Evolutionary conservation across 768 basidiomycete species (phyloP).

Genomic region (Tricholoma hemisulphureum): DNA sequence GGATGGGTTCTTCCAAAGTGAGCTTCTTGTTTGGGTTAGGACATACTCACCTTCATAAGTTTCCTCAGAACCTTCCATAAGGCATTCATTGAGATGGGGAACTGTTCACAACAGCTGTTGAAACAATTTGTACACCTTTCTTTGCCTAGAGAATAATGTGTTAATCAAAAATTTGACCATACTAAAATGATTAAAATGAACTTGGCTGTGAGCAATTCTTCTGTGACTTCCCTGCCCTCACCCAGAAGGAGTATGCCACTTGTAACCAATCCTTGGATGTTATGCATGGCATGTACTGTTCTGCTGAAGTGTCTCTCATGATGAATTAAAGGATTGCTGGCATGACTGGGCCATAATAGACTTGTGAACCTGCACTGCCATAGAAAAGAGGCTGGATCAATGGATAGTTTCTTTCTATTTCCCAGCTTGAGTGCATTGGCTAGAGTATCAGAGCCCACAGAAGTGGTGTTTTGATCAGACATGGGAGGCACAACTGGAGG

Average conservation of each 20-base stretch:
- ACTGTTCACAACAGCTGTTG: not conserved
- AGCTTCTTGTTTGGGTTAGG: too few species aligned
- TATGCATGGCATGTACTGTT: constrained; percentile 11
- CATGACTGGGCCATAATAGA: not conserved
- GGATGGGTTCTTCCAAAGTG: too few species aligned
- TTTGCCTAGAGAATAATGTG: not conserved
- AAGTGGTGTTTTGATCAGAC: not conserved
- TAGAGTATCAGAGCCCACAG: not conserved
- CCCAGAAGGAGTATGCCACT: too few species aligned
- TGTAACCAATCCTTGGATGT: too few species aligned
- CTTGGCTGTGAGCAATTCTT: not conserved
- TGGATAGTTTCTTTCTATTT: not conserved
- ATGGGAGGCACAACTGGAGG: not conserved
- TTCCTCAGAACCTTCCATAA: not conserved
- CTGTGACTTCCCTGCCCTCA: too few species aligned
- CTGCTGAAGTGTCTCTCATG: constrained; percentile 19
- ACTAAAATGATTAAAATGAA: not conserved
- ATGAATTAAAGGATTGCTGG: constrained; percentile 12
- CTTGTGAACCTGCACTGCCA: not conserved
- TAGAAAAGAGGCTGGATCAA: not conserved
- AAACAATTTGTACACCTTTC: not conserved
- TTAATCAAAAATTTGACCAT: not conserved
- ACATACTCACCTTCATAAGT: too few species aligned
- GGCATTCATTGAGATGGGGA: not conserved
- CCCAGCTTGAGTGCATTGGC: not conserved